Conservation (phyloP, 2,329 filamentous ascomycete genomes). For the Gnomoniopsis sp. region DNA sequence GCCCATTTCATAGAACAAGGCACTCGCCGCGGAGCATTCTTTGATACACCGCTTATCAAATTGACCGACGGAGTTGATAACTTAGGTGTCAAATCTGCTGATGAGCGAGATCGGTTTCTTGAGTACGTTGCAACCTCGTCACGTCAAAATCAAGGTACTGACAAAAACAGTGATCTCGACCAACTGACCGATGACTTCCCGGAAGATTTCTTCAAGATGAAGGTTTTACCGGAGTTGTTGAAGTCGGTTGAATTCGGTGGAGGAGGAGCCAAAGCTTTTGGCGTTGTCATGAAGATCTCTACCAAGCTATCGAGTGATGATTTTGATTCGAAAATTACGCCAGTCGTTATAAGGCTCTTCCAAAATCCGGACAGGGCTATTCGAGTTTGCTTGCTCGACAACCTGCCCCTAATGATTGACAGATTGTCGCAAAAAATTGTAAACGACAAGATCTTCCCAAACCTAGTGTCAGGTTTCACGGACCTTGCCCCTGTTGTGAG, state of each 20-base stretch:
- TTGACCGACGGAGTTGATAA: conserved; percentile 91
- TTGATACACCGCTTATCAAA: conserved; percentile 88
- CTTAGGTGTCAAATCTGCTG: conserved; percentile 79
- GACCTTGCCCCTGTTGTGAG: conserved; percentile 87
- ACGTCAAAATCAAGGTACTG: conserved; percentile 21
- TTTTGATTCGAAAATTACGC: conserved; percentile 79
- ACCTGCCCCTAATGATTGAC: conserved; percentile 86
- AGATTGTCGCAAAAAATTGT: conserved; percentile 82
- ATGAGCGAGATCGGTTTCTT: conserved; percentile 81
- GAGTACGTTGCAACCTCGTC: conserved; percentile 40
- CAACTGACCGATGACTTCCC: conserved; percentile 89
- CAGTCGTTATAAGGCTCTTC: conserved; percentile 84
- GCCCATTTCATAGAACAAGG: conserved; percentile 89
- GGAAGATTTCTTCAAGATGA: conserved; percentile 97
- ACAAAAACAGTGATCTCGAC: conserved; percentile 65
- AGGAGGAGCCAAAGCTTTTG: conserved; percentile 86
- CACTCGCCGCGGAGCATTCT: conserved; percentile 76
- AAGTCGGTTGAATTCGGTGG: conserved; percentile 99
- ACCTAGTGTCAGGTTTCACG: conserved; percentile 91
- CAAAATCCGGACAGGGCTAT: conserved; percentile 88
- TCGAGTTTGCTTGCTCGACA: conserved; percentile 86
- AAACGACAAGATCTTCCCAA: conserved; percentile 95
- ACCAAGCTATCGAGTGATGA: conserved; percentile 85
- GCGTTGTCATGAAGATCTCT: conserved; percentile 86
- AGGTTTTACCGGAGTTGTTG: conserved; percentile 89